Conservation (phyloP, 2,329 filamentous ascomycete species). For the Fusarium siculi region DNA sequence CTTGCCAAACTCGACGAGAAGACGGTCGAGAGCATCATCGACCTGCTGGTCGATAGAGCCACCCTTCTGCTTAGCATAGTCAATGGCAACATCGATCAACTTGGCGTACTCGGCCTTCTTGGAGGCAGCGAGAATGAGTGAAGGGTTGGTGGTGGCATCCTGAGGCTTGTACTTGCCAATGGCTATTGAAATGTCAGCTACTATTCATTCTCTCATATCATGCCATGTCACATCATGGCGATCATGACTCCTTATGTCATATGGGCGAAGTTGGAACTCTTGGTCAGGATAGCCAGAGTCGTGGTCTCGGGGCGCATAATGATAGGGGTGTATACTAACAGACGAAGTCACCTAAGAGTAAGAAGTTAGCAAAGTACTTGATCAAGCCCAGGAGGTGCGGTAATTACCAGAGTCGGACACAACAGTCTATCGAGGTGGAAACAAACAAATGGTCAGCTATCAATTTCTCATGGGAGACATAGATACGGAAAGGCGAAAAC, state of each 20-base stretch:
- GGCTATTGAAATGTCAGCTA: conserved; percentile 63
- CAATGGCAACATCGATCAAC: conserved; percentile 86
- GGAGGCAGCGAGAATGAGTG: conserved; percentile 95
- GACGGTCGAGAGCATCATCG: conserved; percentile 88
- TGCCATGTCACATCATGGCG: conserved; percentile 15
- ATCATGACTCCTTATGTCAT: conserved; percentile 11
- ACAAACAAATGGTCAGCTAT: conserved; percentile 40
- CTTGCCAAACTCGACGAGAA: conserved; percentile 97
- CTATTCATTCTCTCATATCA: conserved; percentile 20
- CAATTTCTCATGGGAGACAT: conserved; percentile 4
- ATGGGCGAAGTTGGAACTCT: neutral
- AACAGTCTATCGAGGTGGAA: conserved; percentile 72
- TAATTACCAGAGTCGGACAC: conserved; percentile 93
- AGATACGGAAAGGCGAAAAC: neutral
- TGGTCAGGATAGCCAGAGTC: neutral
- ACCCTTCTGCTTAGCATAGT: conserved; percentile 83
- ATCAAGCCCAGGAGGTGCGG: conserved; percentile 40
- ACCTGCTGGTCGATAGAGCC: conserved; percentile 81
- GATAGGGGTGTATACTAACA: conserved; percentile 64
- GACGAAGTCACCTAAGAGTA: conserved; percentile 74
- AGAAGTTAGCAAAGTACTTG: conserved; percentile 46
- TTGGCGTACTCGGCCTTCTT: conserved; percentile 98
- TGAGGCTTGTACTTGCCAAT: conserved; percentile 99
- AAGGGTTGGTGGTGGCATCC: conserved; percentile 99
- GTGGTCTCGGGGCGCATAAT: conserved; percentile 12